phyloP scores from a whole-genome alignment of 1,284 basidiomycete species.

The Pseudozyma tsukubaensis region DNA sequence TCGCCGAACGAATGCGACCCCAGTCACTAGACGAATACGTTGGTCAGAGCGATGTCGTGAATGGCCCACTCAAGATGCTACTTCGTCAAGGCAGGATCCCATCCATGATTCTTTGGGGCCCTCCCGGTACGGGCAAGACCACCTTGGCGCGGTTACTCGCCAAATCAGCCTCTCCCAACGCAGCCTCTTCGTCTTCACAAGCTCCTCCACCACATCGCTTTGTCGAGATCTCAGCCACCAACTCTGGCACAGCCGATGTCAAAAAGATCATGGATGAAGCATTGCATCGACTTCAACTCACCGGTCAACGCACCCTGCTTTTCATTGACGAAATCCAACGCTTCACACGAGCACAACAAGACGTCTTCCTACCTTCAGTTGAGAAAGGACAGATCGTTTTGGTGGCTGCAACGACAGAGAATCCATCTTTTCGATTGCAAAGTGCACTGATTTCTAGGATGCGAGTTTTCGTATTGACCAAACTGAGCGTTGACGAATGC shows the following conservation, averaged over 20 bases:
- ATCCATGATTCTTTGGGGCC: constrained; percentile 66
- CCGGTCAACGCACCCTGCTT: constrained; percentile 78
- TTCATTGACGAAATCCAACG: constrained; percentile 88
- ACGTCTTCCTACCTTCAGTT: constrained; percentile 65
- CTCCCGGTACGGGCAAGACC: constrained; percentile 76
- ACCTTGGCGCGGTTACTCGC: constrained; percentile 81
- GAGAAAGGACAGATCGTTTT: constrained; percentile 70
- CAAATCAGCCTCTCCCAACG: constrained; percentile 75
- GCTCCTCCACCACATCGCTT: constrained; percentile 50
- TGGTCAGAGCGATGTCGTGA: constrained; percentile 56
- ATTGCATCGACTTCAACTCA: constrained; percentile 77
- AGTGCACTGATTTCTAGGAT: constrained; percentile 81
- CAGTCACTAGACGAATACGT: constrained; percentile 61
- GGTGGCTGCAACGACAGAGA: constrained; percentile 90
- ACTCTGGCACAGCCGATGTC: constrained; percentile 81
- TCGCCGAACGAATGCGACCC: constrained; percentile 65
- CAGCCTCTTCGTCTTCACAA: constrained; percentile 72
- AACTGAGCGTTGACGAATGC: constrained; percentile 54
- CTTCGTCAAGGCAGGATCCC: constrained; percentile 57
- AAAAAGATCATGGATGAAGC: constrained; percentile 84
- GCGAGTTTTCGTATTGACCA: constrained; percentile 71
- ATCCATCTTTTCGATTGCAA: constrained; percentile 83
- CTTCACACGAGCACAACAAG: constrained; percentile 85
- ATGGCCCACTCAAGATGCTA: constrained; percentile 59
- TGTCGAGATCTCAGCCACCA: constrained; percentile 68